A percentile compares a stretch with the other conserved stretches of the same genome.
Conservation (phyloP, 2,329 filamentous ascomycete species). For the Colletotrichum acutatum region DNA sequence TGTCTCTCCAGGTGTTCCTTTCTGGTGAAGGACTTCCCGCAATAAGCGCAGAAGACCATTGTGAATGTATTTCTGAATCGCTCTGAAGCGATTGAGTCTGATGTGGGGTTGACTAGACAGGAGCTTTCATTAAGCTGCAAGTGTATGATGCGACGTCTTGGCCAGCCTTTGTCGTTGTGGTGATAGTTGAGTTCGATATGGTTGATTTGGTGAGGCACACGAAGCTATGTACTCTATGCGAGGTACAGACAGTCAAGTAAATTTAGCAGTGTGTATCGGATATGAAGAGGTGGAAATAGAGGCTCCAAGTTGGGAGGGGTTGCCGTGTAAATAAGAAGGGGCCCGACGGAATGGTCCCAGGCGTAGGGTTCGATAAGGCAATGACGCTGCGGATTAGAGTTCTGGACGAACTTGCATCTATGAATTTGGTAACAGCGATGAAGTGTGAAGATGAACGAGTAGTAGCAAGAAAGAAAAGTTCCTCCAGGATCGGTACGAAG, state of each 20-base stretch:
- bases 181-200: not conserved
- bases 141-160: not conserved
- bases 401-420: slow-evolving; percentile 29
- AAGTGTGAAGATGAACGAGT: slow-evolving; percentile 1
- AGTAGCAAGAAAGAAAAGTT: slow-evolving; percentile 6
- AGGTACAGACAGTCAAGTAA: not conserved
- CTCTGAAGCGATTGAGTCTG: not conserved
- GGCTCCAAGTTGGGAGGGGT: not conserved
- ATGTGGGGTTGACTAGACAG: not conserved
- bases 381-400: slow-evolving; percentile 16
- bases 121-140: slow-evolving; percentile 17
- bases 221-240: not conserved
- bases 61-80: slow-evolving; percentile 23
- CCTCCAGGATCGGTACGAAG: slow-evolving; percentile 11
- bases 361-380: slow-evolving; percentile 15
- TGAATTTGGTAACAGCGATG: not conserved
- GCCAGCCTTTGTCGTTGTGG: not conserved
- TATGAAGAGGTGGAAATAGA: not conserved
- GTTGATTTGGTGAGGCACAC: not conserved
- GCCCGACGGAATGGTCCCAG: not conserved
- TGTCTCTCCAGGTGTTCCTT: slow-evolving; percentile 68
- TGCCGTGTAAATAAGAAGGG: slow-evolving; percentile 14
- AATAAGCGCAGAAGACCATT: slow-evolving; percentile 64
- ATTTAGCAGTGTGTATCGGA: not conserved
- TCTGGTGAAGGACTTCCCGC: slow-evolving; percentile 64